Evolutionary conservation across 2,329 filamentous ascomycete species (phyloP).

Genomic region (Sporothrix mexicana): DNA sequence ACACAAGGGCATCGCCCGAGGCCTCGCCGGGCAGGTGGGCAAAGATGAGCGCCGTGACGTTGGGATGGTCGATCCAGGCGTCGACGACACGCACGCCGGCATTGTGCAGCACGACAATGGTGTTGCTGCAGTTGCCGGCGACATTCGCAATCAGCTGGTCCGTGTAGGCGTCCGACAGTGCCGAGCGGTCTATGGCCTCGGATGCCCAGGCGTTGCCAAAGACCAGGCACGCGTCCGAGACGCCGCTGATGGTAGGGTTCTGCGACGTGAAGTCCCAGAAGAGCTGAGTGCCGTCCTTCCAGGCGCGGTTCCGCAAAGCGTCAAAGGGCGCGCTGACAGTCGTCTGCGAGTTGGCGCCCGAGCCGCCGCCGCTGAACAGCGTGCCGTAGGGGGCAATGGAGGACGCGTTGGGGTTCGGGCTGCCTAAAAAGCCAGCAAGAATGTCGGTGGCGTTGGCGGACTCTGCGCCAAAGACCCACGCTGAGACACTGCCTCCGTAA

Average conservation of each 20-base stretch:
- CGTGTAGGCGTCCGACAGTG: conserved; percentile 69
- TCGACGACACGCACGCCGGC: conserved; percentile 66
- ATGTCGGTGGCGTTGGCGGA: conserved; percentile 38
- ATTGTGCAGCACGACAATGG: conserved; percentile 70
- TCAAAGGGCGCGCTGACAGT: conserved; percentile 60
- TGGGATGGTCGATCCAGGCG: conserved; percentile 64
- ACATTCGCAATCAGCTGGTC: conserved; percentile 63
- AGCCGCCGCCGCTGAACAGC: conserved; percentile 50
- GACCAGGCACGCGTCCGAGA: conserved; percentile 69
- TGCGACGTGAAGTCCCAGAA: conserved; percentile 62
- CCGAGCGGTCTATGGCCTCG: conserved; percentile 69
- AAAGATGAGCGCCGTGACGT: conserved; percentile 67
- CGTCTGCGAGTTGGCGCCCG: conserved; percentile 46
- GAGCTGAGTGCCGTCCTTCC: conserved; percentile 61
- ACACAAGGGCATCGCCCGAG: conserved; percentile 60
- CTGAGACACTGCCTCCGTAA: conserved; percentile 44
- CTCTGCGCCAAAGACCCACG: conserved; percentile 51
- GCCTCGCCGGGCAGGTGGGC: conserved; percentile 69
- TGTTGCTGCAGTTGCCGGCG: conserved; percentile 64
- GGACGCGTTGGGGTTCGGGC: neutral
- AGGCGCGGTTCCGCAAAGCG: conserved; percentile 58
- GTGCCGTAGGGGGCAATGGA: conserved; percentile 51
- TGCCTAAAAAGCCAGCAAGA: conserved; percentile 20
- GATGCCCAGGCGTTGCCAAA: conserved; percentile 71
- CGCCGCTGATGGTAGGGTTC: conserved; percentile 55